Percentiles rank a stretch among this genome's conserved stretches.
Evolutionary conservation across 2,329 filamentous ascomycete species (phyloP).

Genomic region (Curvularia sp.): DNA sequence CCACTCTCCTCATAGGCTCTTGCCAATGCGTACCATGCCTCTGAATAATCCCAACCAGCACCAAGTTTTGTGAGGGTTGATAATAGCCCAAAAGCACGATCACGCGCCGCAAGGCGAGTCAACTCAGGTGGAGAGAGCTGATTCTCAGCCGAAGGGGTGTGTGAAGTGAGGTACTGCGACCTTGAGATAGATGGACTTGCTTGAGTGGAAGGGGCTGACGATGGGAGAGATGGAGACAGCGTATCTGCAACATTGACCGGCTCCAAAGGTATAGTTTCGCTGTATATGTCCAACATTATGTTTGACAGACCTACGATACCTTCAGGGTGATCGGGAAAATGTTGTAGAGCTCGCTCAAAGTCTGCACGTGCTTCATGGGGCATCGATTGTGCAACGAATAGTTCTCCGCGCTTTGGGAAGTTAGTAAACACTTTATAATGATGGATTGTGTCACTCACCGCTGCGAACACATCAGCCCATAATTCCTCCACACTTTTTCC

Average conservation of each 20-base stretch:
- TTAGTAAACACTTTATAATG: neutral
- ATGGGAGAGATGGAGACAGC: conserved; percentile 11
- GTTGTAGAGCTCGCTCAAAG: conserved; percentile 83
- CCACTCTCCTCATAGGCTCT: conserved; percentile 87
- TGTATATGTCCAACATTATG: conserved; percentile 86
- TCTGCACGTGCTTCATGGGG: conserved; percentile 75
- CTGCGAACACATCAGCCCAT: conserved; percentile 82
- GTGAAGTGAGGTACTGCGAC: conserved; percentile 60
- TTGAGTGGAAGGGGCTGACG: conserved; percentile 17
- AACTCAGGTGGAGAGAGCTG: conserved; percentile 69
- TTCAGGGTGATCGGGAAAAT: conserved; percentile 78
- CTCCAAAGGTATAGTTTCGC: conserved; percentile 65
- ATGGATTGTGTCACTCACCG: conserved; percentile 63
- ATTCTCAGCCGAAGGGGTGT: conserved; percentile 51
- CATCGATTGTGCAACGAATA: conserved; percentile 67
- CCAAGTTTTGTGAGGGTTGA: conserved; percentile 85
- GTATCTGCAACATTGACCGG: conserved; percentile 55
- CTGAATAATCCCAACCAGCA: conserved; percentile 85
- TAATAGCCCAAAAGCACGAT: conserved; percentile 85
- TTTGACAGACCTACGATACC: conserved; percentile 84
- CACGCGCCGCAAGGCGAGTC: conserved; percentile 86
- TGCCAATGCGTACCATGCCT: conserved; percentile 91
- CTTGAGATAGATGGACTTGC: conserved; percentile 14
- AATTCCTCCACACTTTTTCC: conserved; percentile 83
- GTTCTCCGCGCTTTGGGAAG: conserved; percentile 67